Evolutionary conservation across 176 grass and related monocot genomes (phyloP).

Genomic region (Zoysia japonica): DNA sequence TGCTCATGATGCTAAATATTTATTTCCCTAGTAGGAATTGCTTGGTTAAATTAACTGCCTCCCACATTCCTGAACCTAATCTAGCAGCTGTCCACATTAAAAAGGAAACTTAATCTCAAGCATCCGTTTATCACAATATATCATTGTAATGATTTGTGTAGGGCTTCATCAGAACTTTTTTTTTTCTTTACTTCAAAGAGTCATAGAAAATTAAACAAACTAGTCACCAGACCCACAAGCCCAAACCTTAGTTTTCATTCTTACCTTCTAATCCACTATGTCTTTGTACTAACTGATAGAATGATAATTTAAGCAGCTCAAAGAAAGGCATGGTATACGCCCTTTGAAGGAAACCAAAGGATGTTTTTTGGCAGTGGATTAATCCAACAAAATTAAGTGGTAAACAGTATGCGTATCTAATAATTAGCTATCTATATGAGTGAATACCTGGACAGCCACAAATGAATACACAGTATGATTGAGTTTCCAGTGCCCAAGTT

Average conservation of each 20-base stretch:
- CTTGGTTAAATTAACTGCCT: conserved; percentile 4
- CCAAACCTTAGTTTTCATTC: conserved; percentile 4
- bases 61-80: background rate
- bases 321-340: too few species aligned
- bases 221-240: background rate
- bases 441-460: conserved; percentile 84
- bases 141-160: conserved; percentile 7
- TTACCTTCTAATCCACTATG: background rate
- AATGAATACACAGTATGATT: conserved; percentile 92
- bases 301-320: too few species aligned
- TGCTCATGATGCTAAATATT: background rate
- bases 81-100: background rate
- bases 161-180: background rate
- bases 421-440: conserved; percentile 25
- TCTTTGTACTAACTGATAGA: too few species aligned
- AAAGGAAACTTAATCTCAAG: background rate
- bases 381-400: background rate
- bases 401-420: conserved; percentile 7
- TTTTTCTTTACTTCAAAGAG: background rate
- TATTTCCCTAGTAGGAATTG: background rate
- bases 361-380: too few species aligned
- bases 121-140: conserved; percentile 16
- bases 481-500: conserved; percentile 99
- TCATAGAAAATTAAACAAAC: background rate
- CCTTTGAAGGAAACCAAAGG: too few species aligned